Evolutionary conservation across 2,329 filamentous ascomycete genomes (phyloP), one percentile per base, ranked within the genome.

Genomic region (Arthrinium phaeospermum): DNA sequence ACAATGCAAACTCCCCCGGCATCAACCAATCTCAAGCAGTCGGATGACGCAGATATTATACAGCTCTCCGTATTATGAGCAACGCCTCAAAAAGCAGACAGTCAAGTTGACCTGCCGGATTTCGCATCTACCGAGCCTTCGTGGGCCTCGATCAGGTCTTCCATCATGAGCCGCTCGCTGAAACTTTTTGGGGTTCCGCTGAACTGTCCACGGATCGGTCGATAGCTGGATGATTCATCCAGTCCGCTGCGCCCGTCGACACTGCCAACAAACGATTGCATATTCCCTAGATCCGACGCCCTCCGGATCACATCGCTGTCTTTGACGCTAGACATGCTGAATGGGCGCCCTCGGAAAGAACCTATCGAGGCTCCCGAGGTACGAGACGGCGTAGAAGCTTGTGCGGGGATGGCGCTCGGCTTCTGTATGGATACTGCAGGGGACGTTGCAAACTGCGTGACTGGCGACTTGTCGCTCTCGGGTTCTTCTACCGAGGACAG

Each of bases 301-400:
- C 83, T 82, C 34, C 84, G 86, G 72, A 87, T 84, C 0, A 90
- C 71, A 30, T 86, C 83, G 12, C 86, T 83, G 68, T 87, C 83
- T 68, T 83, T 84, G 67, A 90, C 84, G 19, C 89, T 82, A 2
- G 86, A 84, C 81, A 89, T 87, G 47, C 84, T 82, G 68, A 90
- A 85, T 19, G 87, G 83, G 27, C 83, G 83, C 61, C 88, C 88
- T 76, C 85, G 88, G 75, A 88, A 89, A n/a, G 87, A 89, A 3
- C 87, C 87, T 19, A 87, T 78, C 8, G 85, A 86, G 24, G 83
- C 83, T 30, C 82, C 78, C 61, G 82, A 78, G 70, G 82, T 82
- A 67, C 80, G 82, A 68, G 82, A 75, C 5, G 75, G 75, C 3
- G 82, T 37, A 14, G 51, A 46, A 14, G 81, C 78, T n/a, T 79